Percentiles rank a stretch among this genome's conserved stretches.
phyloP scores from a whole-genome alignment of 306 rosid species.

The Cucumis melo region DNA sequence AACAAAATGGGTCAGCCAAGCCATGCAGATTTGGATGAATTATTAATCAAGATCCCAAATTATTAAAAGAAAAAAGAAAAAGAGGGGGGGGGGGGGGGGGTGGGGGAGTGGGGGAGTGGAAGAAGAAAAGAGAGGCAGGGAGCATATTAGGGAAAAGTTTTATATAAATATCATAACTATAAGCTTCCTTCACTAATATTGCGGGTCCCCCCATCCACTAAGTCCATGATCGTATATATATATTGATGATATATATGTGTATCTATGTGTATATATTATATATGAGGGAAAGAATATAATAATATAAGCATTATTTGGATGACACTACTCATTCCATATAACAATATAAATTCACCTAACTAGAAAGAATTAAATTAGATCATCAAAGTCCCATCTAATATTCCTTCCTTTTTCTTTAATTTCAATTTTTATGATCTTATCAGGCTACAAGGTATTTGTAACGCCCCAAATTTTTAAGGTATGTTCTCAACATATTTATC shows the following conservation, averaged over 20 bases:
- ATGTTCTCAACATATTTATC: no score
- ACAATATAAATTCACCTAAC: neutral
- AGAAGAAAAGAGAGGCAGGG: conserved; percentile 20
- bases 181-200: conserved; percentile 12
- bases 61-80: neutral
- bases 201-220: conserved; percentile 36
- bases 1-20: conserved; percentile 2
- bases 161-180: neutral
- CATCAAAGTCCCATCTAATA: neutral
- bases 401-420: neutral
- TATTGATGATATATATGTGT: no score
- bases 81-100: no score
- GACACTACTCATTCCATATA: neutral
- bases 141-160: conserved; percentile 47
- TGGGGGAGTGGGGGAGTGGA: neutral
- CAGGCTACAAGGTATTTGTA: neutral
- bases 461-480: no score
- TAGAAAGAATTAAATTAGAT: neutral
- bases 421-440: neutral
- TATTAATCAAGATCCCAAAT: conserved; percentile 5
- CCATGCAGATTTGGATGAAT: conserved; percentile 16
- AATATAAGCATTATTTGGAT: neutral
- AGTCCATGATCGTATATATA: conserved; percentile 12
- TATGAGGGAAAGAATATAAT: neutral
- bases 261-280: neutral